These are phyloP conservation scores for Pichia scutulata DNA, from an alignment of 805 yeast species.

Conservation along the genomic window DNA sequence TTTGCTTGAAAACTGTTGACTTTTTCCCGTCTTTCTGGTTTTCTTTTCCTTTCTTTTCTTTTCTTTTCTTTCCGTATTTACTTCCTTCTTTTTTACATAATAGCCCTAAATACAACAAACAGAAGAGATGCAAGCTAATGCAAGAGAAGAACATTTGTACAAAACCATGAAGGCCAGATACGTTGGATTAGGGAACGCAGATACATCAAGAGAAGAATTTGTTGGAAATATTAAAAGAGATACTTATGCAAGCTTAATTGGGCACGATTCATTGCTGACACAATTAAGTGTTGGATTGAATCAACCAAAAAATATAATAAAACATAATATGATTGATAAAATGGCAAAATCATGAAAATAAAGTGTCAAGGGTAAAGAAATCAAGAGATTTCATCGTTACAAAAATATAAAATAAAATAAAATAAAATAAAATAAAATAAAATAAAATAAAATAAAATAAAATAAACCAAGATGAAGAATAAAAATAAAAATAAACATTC, in stretches of 20 bases:
- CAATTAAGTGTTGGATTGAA: constrained; percentile 48
- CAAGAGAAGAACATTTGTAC: constrained; percentile 4
- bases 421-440: not conserved
- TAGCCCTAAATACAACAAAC: not conserved
- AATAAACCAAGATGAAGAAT: not conserved
- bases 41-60: too few species aligned
- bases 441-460: not conserved
- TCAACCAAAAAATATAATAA: constrained; percentile 32
- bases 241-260: constrained; percentile 52
- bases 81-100: not conserved
- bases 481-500: not conserved
- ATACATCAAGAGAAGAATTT: constrained; percentile 67
- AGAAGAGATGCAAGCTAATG: not conserved
- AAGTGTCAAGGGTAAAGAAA: too few species aligned
- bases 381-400: too few species aligned
- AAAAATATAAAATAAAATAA: not conserved
- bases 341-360: constrained; percentile 27
- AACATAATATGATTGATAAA: constrained; percentile 30
- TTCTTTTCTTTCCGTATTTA: not conserved
- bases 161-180: constrained; percentile 42
- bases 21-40: too few species aligned
- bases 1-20: too few species aligned
- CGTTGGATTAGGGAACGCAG: constrained; percentile 70
- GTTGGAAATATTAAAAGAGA: constrained; percentile 58
- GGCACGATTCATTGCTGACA: constrained; percentile 47